Base-by-base conservation (phyloP, 768 basidiomycete species). In the Boletus pseudo-olivaceus region DNA sequence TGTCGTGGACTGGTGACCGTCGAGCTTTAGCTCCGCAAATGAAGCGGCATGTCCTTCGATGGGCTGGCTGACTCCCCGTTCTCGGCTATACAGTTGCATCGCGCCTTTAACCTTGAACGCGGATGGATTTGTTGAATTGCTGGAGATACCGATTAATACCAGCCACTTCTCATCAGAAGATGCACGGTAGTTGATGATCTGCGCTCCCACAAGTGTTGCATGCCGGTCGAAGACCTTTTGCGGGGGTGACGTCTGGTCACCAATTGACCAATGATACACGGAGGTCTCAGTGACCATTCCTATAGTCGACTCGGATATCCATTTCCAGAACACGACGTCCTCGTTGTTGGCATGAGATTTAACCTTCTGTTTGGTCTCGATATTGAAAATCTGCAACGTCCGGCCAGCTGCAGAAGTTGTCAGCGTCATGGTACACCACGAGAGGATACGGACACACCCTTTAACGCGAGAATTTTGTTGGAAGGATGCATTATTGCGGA, bases 71-170 rank as follows among this genome's bases (percentile, higher is more conserved):
- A 99, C 93, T 15, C 86, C 87, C 19, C 97, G 81, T 57, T 97
- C 95, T 55, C 85, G 78, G 69, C 90, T 96, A 75, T 97, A 99
- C 23, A 99, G 77, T 72, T 98, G 97, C 90, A 99, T 97, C 7
- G 91, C 82, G 29, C 97, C 97, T 76, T 98, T 98, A 73, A 98
- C 91, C 76, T 96, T 97, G 87, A 99, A 99, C 0, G 91, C 93
- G 27, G 87, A 89, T 8, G 95, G 94, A 72, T 96, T 96, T 46
- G 88, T 88, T 3, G 90, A 76, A 73, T 95, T 95, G 41, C 90
- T 89, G 1, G 93, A 87, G 61, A 98, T 99, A 46, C 97, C 97
- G 58, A 98, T 82, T 51, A 99, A 81, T 32, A 98, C 95, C 43
- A 97, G 82, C 97, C 97, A 99, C 67, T 97, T 94, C 68, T 96